Evolutionary conservation across 2,329 filamentous ascomycete species (phyloP).

Genomic region (Dryadomyces quercivorus): DNA sequence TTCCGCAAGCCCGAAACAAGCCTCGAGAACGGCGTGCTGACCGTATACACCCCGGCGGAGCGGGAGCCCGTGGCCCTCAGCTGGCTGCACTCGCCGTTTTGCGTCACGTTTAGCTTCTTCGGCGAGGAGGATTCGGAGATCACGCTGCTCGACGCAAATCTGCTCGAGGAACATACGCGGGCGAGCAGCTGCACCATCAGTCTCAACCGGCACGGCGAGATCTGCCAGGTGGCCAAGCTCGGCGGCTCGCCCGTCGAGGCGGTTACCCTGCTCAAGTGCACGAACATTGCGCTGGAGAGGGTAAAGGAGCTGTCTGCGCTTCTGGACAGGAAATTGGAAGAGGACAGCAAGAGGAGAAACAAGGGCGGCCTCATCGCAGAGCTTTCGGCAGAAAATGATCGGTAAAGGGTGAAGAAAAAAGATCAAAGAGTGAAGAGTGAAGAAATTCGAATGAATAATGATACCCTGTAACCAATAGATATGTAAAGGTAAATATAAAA

Average conservation of each 20-base stretch:
- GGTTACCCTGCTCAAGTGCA: constrained; percentile 62
- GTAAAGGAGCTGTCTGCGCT: constrained; percentile 68
- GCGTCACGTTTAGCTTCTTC: constrained; percentile 81
- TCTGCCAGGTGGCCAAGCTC: constrained; percentile 84
- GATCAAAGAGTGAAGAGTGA: neutral
- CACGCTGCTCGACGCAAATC: constrained; percentile 58
- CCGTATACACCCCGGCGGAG: constrained; percentile 73
- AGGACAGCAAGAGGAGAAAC: constrained; percentile 67
- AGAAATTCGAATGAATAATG: constrained; percentile 6
- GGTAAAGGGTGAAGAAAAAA: constrained; percentile 27
- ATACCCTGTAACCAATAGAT: constrained; percentile 11
- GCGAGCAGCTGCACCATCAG: constrained; percentile 68
- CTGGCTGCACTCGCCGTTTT: constrained; percentile 85
- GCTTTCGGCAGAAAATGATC: constrained; percentile 71
- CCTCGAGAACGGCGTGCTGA: constrained; percentile 73
- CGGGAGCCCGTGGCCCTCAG: constrained; percentile 81
- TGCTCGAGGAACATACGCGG: constrained; percentile 65
- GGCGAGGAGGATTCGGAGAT: constrained; percentile 48
- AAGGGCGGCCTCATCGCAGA: constrained; percentile 70
- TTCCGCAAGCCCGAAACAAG: constrained; percentile 84
- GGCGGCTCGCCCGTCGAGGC: constrained; percentile 77
- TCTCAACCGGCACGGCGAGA: constrained; percentile 78
- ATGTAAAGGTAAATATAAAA: neutral
- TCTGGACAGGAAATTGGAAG: constrained; percentile 60
- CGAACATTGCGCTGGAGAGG: constrained; percentile 61